Percentiles rank a stretch among this genome's conserved stretches.
Evolutionary conservation across 169 alveolate species (phyloP).

Genomic region (Plasmodium vivax): DNA sequence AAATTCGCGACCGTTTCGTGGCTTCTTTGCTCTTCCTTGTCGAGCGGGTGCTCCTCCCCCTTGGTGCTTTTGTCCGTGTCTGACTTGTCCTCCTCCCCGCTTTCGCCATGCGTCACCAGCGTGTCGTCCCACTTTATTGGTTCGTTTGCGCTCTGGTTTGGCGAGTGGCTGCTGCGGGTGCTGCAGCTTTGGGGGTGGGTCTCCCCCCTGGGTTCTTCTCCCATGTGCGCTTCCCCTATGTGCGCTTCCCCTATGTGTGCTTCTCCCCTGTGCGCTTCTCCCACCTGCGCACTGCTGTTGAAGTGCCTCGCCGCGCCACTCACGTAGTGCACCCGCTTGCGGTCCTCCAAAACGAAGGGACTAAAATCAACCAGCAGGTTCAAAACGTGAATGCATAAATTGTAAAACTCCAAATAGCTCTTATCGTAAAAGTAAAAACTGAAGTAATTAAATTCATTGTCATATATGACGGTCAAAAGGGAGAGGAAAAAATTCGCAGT

Average conservation of each 20-base stretch:
- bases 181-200: not conserved
- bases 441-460: constrained; percentile 67
- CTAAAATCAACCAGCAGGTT: constrained; percentile 59
- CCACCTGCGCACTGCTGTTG: not conserved
- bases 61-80: not conserved
- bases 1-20: not conserved
- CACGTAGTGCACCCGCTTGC: constrained; percentile 49
- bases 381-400: constrained; percentile 42
- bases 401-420: constrained; percentile 57
- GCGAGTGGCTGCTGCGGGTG: not conserved
- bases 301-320: constrained; percentile 19
- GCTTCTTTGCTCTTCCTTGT: not conserved
- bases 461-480: constrained; percentile 43
- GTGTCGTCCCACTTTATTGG: not conserved
- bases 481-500: constrained; percentile 57
- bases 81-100: not conserved
- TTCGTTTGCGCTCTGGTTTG: not conserved
- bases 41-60: not conserved
- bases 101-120: not conserved
- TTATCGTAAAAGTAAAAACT: constrained; percentile 63
- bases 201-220: not conserved
- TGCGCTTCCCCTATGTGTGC: not conserved
- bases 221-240: not conserved
- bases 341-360: constrained; percentile 26
- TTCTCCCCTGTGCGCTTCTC: not conserved